Conservation (phyloP, 2,329 filamentous ascomycete genomes). For the Rhinocladiella mackenziei region DNA sequence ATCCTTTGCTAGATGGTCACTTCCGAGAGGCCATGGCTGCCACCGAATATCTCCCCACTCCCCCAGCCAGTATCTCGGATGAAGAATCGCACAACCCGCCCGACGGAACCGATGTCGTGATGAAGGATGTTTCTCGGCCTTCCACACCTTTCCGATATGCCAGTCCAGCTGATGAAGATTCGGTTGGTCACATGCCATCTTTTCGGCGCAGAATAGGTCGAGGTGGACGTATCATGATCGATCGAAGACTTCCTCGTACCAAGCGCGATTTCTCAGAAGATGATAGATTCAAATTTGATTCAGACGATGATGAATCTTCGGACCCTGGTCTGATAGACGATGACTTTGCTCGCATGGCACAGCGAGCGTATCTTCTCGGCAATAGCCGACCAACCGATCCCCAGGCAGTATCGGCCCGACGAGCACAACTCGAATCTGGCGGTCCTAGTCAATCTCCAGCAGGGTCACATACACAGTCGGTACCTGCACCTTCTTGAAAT, state of each 20-base stretch:
- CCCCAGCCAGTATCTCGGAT: slow-evolving; percentile 46
- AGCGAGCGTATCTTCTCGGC: slow-evolving; percentile 47
- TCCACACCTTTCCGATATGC: slow-evolving; percentile 37
- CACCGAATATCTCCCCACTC: slow-evolving; percentile 60
- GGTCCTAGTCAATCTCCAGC: slow-evolving; percentile 23
- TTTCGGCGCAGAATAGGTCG: slow-evolving; percentile 83
- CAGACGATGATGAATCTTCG: slow-evolving; percentile 68
- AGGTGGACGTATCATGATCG: slow-evolving; percentile 80
- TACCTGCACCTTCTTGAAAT: slow-evolving; percentile 22
- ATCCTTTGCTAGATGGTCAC: slow-evolving; percentile 41
- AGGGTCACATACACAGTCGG: slow-evolving; percentile 13
- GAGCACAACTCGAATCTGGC: slow-evolving; percentile 19
- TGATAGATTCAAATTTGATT: slow-evolving; percentile 83
- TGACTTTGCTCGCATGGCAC: slow-evolving; percentile 47
- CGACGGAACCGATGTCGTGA: slow-evolving; percentile 24
- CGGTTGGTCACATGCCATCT: slow-evolving; percentile 51
- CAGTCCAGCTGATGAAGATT: slow-evolving; percentile 43
- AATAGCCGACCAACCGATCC: slow-evolving; percentile 20
- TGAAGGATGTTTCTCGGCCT: slow-evolving; percentile 32
- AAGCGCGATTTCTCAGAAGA: slow-evolving; percentile 46
- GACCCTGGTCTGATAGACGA: slow-evolving; percentile 15
- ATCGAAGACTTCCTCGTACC: slow-evolving; percentile 66
- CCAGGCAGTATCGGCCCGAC: slow-evolving; percentile 26
- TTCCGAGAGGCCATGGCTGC: slow-evolving; percentile 65
- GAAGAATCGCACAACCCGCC: slow-evolving; percentile 33